Conservation (phyloP, 305 asterid genomes). For the Fraxinus xanthoxyloides region DNA sequence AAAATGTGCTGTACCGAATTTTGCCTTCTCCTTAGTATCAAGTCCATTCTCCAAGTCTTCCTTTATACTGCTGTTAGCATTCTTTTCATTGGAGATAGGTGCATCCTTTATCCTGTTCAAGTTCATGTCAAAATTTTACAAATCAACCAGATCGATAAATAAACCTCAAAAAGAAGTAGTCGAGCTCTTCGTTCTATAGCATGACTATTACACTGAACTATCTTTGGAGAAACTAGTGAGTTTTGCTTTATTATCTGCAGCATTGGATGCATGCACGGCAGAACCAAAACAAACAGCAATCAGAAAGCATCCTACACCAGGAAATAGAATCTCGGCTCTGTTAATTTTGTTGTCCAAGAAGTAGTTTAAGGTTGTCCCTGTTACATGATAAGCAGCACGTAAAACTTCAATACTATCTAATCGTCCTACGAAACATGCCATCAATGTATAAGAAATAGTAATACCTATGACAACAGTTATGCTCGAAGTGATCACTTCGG, state of each 20-base stretch:
- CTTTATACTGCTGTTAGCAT: conserved; percentile 25
- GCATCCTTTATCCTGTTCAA: conserved; percentile 38
- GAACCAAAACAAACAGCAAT: conserved; percentile 85
- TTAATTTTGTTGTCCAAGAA: conserved; percentile 61
- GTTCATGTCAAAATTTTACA: conserved; percentile 16
- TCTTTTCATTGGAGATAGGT: conserved; percentile 24
- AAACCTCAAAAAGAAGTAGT: not conserved
- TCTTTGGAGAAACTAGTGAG: conserved; percentile 39
- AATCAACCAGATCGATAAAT: not conserved
- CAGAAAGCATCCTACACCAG: conserved; percentile 67
- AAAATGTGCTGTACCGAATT: conserved; percentile 54
- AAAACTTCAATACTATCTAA: not conserved
- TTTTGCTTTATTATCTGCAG: conserved; percentile 63
- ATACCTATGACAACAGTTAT: conserved; percentile 87
- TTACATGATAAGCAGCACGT: not conserved
- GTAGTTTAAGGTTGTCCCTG: conserved; percentile 63
- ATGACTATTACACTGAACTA: conserved; percentile 30
- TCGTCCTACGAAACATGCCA: not conserved
- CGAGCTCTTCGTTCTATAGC: not conserved
- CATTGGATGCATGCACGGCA: conserved; percentile 75
- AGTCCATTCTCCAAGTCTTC: conserved; percentile 45
- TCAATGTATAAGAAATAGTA: not conserved
- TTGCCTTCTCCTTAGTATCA: conserved; percentile 36
- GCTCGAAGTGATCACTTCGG: conserved; percentile 81
- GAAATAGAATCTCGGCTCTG: conserved; percentile 65